Conservation (phyloP, 257 asterid species). For the Plantago major region DNA sequence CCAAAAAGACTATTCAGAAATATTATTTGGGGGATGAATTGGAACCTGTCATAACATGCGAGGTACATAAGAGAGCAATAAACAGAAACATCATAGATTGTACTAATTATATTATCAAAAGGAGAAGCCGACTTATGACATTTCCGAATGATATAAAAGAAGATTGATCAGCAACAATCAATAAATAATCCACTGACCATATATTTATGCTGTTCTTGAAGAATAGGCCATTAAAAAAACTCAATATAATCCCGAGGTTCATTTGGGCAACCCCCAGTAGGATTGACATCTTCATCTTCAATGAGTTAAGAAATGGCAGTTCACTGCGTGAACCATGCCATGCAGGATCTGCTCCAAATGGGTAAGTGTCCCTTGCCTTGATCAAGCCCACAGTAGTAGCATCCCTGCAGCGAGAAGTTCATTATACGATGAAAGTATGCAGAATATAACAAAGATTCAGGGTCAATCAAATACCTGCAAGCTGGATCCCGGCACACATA, state of each 20-base stretch:
- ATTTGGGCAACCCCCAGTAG: constrained; percentile 96
- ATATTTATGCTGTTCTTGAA: constrained; percentile 68
- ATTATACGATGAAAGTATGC: constrained; percentile 17
- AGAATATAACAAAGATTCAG: constrained; percentile 16
- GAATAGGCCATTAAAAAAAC: constrained; percentile 78
- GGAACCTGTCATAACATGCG: constrained; percentile 70
- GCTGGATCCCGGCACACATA: constrained; percentile 80
- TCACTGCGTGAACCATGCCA: constrained; percentile 99
- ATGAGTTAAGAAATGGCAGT: constrained; percentile 86
- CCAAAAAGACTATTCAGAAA: constrained; percentile 88
- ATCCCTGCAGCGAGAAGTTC: constrained; percentile 50
- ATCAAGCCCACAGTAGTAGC: constrained; percentile 82
- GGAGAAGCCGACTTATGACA: neutral
- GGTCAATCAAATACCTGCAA: constrained; percentile 71
- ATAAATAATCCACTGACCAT: constrained; percentile 49
- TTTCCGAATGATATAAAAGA: neutral
- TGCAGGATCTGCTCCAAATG: constrained; percentile 95
- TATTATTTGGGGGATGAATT: constrained; percentile 86
- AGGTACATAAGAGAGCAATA: constrained; percentile 14
- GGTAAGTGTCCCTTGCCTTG: constrained; percentile 76
- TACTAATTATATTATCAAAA: neutral
- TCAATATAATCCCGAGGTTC: constrained; percentile 92
- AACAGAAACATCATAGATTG: neutral
- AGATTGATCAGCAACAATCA: constrained; percentile 4
- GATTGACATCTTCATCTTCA: constrained; percentile 99